phyloP scores from a whole-genome alignment of 2,329 filamentous ascomycete genomes.

The Esteya vermicola region DNA sequence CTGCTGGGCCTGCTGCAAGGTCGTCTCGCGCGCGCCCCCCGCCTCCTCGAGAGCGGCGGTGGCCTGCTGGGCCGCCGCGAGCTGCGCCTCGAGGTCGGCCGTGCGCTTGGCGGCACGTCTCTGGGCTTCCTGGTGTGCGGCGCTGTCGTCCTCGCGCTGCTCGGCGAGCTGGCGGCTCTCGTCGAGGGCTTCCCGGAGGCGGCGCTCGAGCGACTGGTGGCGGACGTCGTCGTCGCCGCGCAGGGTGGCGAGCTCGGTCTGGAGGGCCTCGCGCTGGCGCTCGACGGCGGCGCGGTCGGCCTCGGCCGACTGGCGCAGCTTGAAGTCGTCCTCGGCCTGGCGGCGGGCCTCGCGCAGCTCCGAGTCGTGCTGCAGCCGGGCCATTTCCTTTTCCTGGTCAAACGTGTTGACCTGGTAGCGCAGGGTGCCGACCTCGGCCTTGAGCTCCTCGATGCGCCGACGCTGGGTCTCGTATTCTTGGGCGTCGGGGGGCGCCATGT shows the following conservation, averaged over 20 bases:
- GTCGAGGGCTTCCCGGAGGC: slow-evolving; percentile 56
- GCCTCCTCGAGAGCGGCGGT: slow-evolving; percentile 48
- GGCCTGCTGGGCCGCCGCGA: slow-evolving; percentile 29
- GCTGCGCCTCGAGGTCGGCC: slow-evolving; percentile 38
- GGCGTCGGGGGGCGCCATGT: slow-evolving; percentile 42
- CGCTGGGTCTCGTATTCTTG: slow-evolving; percentile 44
- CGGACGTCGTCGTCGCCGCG: slow-evolving; percentile 36
- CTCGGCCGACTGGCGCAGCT: slow-evolving; percentile 47
- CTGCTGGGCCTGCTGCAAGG: slow-evolving; percentile 47
- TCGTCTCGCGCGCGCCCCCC: slow-evolving; percentile 36
- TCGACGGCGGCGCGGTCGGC: slow-evolving; percentile 34
- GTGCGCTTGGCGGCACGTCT: slow-evolving; percentile 41
- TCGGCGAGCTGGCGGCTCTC: slow-evolving; percentile 63
- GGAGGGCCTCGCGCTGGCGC: slow-evolving; percentile 33
- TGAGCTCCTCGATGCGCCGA: slow-evolving; percentile 58
- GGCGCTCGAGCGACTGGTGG: slow-evolving; percentile 52
- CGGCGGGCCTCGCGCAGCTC: slow-evolving; percentile 69
- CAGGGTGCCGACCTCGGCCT: slow-evolving; percentile 76
- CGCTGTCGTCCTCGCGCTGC: slow-evolving; percentile 59
- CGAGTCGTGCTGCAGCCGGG: slow-evolving; percentile 63
- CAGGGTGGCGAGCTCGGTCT: slow-evolving; percentile 36
- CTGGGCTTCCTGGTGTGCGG: slow-evolving; percentile 54
- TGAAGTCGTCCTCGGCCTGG: slow-evolving; percentile 76
- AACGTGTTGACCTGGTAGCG: slow-evolving; percentile 77
- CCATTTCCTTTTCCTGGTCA: slow-evolving; percentile 77